Percentiles rank a stretch among this genome's conserved stretches.
phyloP scores from a whole-genome alignment of 2,329 filamentous ascomycete genomes.

The Myriosclerotinia duriaeana region DNA sequence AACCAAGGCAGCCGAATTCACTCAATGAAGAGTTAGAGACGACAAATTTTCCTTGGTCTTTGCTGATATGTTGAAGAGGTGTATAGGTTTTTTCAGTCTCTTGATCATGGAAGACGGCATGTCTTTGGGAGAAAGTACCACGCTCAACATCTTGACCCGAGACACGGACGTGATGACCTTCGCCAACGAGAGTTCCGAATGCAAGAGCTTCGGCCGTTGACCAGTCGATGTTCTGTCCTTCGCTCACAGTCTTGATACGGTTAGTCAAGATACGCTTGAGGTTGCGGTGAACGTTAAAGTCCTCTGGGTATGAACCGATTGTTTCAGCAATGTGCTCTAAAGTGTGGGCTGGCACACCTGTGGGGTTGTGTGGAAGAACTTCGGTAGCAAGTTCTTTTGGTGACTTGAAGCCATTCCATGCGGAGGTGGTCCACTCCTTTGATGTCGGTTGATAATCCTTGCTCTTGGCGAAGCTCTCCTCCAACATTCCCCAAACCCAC shows the following conservation, averaged over 20 bases:
- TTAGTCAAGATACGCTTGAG: conserved; percentile 91
- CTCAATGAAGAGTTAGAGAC: conserved; percentile 92
- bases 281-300: conserved; percentile 89
- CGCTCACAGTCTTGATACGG: conserved; percentile 86
- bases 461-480: conserved; percentile 94
- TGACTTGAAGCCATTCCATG: conserved; percentile 99
- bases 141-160: conserved; percentile 99
- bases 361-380: conserved; percentile 87
- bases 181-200: conserved; percentile 84
- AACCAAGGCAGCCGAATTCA: conserved; percentile 75
- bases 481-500: conserved; percentile 99
- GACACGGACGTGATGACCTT: conserved; percentile 95
- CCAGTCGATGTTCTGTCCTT: conserved; percentile 96
- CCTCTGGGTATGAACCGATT: conserved; percentile 77
- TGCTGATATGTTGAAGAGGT: conserved; percentile 81
- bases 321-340: conserved; percentile 79
- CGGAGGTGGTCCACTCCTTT: conserved; percentile 97
- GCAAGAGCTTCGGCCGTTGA: conserved; percentile 94
- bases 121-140: conserved; percentile 98
- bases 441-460: conserved; percentile 96
- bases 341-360: conserved; percentile 70
- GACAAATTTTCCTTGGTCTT: conserved; percentile 92
- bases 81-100: conserved; percentile 91
- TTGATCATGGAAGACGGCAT: conserved; percentile 96
- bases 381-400: conserved; percentile 96